Evolutionary conservation across 768 basidiomycete species (phyloP), one percentile per base, ranked within the genome.

Genomic region (Candolleomyces efflorescens): DNA sequence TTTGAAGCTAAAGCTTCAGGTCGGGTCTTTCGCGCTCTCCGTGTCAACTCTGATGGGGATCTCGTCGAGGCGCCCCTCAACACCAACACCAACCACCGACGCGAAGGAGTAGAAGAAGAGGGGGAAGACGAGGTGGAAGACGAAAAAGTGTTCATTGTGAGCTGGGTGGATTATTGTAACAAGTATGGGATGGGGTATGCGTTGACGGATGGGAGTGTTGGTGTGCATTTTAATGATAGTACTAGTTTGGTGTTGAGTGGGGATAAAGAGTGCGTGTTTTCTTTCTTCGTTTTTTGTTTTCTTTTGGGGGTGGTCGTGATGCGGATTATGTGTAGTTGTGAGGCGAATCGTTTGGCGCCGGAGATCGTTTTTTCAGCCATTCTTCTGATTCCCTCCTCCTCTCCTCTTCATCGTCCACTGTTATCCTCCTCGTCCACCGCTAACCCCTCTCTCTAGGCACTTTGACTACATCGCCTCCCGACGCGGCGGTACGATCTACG

Each of bases 181-280:
- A 98, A 98, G 78, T 99, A 98, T 72, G 97, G 96, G n/a, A 98
- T 98, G 92, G 97, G 96, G 1, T 98, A 97, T 70, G 93, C 94
- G 3, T 77, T 98, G 67, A 96, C 94, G 18, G 94, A 99, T 66
- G 94, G 96, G 3, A 90, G 90, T 20, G 87, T 98, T 47, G 93
- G 94, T 4, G 92, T 98, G 20, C 87, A 98, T 72, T 99, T 97
- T 76, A 98, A 98, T 65, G 97, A 99, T 69, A 93, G 90, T 68
- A 92, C 94, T 15, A 89, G 83, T 27, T 68, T 97, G 61, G 83
- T 97, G 32, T 75, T 98, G 61, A 84, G 91, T 39, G 85, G 96
- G 1, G 89, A 91, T 65, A 95, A 92, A 71, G 75, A 84, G 96
- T 96, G 64, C 64, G 92, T 79, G 11, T 37, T 46, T 46, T 18